phyloP scores from a whole-genome alignment of 805 yeast genomes.

The Candida krabiensis region DNA sequence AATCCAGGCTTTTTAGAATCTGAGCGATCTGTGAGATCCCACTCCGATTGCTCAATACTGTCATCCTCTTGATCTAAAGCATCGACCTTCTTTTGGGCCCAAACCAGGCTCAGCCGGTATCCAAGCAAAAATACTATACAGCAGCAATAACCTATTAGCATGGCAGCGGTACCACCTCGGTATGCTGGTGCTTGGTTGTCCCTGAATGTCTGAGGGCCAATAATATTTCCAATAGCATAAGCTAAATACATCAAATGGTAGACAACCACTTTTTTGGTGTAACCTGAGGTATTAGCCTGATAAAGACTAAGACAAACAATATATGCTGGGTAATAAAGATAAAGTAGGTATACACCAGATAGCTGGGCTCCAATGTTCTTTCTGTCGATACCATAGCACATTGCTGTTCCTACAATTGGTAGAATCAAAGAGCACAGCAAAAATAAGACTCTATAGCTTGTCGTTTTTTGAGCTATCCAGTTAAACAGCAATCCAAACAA shows the following conservation, averaged over 20 bases:
- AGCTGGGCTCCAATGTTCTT: slow-evolving; percentile 11
- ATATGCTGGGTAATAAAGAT: slow-evolving; percentile 24
- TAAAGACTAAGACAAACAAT: slow-evolving; percentile 30
- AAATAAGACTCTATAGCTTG: slow-evolving; percentile 13
- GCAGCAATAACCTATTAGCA: slow-evolving; percentile 10
- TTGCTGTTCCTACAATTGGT: slow-evolving; percentile 18
- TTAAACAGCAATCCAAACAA: slow-evolving; percentile 18
- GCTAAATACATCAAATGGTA: slow-evolving; percentile 35
- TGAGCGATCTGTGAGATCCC: too few relatives aligned
- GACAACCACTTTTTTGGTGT: slow-evolving; percentile 50
- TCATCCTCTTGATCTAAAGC: too few relatives aligned
- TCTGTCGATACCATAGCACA: slow-evolving; percentile 16
- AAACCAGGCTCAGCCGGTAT: too few relatives aligned
- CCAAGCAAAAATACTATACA: slow-evolving; percentile 7
- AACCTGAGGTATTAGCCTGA: slow-evolving; percentile 42
- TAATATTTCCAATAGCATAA: slow-evolving; percentile 48
- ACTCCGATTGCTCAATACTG: too few relatives aligned
- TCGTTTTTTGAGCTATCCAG: slow-evolving; percentile 12
- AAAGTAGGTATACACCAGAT: slow-evolving; percentile 23
- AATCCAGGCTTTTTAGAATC: too few relatives aligned
- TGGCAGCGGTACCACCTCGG: slow-evolving; percentile 27
- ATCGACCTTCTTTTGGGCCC: too few relatives aligned
- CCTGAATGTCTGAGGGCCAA: slow-evolving; percentile 56
- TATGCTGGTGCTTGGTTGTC: slow-evolving; percentile 46
- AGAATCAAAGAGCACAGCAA: slow-evolving; percentile 14